These are phyloP conservation scores for Sphaerulina vaccinii DNA, from an alignment of 2,329 filamentous ascomycete genomes.

Conservation along the genomic window DNA sequence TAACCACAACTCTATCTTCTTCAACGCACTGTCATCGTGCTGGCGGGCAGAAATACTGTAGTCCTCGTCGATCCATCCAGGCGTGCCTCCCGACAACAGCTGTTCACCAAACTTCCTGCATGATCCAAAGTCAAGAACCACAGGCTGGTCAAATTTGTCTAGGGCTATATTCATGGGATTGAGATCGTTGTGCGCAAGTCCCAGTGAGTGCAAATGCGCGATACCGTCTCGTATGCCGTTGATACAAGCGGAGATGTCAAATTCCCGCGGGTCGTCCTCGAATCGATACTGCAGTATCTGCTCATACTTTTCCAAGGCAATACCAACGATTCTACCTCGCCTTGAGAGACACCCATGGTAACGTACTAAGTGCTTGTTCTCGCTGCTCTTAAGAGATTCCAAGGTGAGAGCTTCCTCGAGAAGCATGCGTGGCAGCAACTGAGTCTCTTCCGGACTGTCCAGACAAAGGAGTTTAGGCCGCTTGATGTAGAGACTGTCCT, in stretches of 20 bases:
- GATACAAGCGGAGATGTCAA: constrained; percentile 3
- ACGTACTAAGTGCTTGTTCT: too few relatives aligned
- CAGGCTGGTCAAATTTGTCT: background rate
- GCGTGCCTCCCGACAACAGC: constrained; percentile 13
- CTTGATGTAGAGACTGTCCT: constrained; percentile 3
- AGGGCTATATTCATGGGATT: too few relatives aligned
- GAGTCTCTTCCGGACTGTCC: background rate
- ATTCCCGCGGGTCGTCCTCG: constrained; percentile 2
- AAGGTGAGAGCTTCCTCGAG: constrained; percentile 8
- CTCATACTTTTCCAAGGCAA: too few relatives aligned
- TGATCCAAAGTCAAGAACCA: background rate
- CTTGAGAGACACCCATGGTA: too few relatives aligned
- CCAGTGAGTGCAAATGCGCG: constrained; percentile 10
- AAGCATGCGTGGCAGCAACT: constrained; percentile 7
- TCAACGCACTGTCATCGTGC: constrained; percentile 12
- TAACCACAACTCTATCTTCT: constrained; percentile 8
- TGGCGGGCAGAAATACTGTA: constrained; percentile 7
- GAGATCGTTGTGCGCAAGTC: too few relatives aligned
- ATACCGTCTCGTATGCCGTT: constrained; percentile 7
- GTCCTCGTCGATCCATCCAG: constrained; percentile 15
- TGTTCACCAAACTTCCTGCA: constrained; percentile 9
- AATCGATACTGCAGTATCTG: background rate
- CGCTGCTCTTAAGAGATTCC: constrained; percentile 8
- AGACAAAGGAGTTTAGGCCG: background rate
- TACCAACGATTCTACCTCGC: too few relatives aligned